Evolutionary conservation across 768 basidiomycete genomes (phyloP).

Genomic region (Baorangia bicolor): DNA sequence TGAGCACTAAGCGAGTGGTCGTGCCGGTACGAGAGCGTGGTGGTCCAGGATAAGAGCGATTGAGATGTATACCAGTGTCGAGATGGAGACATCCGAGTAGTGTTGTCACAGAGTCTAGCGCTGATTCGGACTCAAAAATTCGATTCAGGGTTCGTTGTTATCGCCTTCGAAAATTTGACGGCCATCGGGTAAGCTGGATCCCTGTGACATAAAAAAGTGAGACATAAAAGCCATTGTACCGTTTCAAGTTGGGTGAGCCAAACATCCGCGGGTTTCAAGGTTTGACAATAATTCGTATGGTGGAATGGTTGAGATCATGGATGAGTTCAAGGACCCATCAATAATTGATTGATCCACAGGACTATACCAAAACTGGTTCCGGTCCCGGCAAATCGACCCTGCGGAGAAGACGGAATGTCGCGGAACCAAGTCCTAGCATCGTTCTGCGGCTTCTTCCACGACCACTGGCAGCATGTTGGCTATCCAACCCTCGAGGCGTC

Average conservation of each 20-base stretch:
- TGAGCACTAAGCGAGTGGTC: not conserved
- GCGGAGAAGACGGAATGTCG: slow-evolving; percentile 1
- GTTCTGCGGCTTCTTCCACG: not conserved
- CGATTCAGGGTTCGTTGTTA: too few relatives aligned
- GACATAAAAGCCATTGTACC: not conserved
- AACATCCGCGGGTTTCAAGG: slow-evolving; percentile 3
- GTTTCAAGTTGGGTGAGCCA: slow-evolving; percentile 1
- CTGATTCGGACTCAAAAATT: too few relatives aligned
- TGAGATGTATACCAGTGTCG: not conserved
- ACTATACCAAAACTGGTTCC: not conserved
- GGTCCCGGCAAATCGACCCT: slow-evolving; percentile 1
- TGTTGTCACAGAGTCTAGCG: too few relatives aligned
- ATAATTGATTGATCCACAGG: too few relatives aligned
- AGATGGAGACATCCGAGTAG: not conserved
- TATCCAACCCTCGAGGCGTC: not conserved
- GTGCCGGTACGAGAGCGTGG: not conserved
- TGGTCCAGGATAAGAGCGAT: not conserved
- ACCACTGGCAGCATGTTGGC: slow-evolving; percentile 13
- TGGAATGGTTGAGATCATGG: too few relatives aligned
- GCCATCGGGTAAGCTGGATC: too few relatives aligned
- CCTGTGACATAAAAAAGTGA: slow-evolving; percentile 2
- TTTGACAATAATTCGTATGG: not conserved
- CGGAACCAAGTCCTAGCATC: not conserved
- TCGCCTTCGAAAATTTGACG: too few relatives aligned
- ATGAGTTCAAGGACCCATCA: too few relatives aligned